Percentiles rank a stretch among this genome's conserved stretches.
Evolutionary conservation across 1,139 yeast species (phyloP).

Genomic region (Kazachstania sp.): DNA sequence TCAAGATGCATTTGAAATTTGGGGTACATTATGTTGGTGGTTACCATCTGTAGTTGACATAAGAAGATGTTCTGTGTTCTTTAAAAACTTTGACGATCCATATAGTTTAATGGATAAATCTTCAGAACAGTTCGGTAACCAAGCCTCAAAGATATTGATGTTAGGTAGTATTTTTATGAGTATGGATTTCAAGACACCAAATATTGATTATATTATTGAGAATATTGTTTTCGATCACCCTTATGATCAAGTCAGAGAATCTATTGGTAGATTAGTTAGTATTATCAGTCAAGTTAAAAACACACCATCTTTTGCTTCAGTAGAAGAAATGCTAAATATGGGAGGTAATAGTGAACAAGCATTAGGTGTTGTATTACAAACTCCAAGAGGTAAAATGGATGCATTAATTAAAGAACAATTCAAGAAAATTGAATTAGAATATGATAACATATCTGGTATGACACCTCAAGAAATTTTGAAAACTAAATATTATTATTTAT

Average conservation of each 20-base stretch:
- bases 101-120: conserved; percentile 42
- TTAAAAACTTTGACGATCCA: conserved; percentile 36
- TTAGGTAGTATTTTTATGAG: conserved; percentile 48
- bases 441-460: conserved; percentile 30
- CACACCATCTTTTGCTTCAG: conserved; percentile 41
- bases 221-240: conserved; percentile 48
- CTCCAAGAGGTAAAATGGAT: conserved; percentile 22
- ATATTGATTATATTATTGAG: conserved; percentile 41
- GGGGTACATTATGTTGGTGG: conserved; percentile 78
- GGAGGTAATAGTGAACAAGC: conserved; percentile 33
- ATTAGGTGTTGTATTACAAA: conserved; percentile 30
- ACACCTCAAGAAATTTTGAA: conserved; percentile 32
- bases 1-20: conserved; percentile 67
- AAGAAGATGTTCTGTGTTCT: conserved; percentile 52
- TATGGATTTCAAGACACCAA: conserved; percentile 50
- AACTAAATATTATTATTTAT: conserved; percentile 33
- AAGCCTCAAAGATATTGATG: conserved; percentile 51
- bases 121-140: conserved; percentile 59
- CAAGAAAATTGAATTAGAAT: conserved; percentile 38
- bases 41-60: conserved; percentile 56
- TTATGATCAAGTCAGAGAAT: conserved; percentile 68
- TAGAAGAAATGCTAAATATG: conserved; percentile 36
- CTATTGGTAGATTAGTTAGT: conserved; percentile 58
- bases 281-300: conserved; percentile 47
- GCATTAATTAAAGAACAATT: conserved; percentile 35